Evolutionary conservation across 495 filamentous ascomycete species (phyloP).

Genomic region (Annulohypoxylon moriforme): DNA sequence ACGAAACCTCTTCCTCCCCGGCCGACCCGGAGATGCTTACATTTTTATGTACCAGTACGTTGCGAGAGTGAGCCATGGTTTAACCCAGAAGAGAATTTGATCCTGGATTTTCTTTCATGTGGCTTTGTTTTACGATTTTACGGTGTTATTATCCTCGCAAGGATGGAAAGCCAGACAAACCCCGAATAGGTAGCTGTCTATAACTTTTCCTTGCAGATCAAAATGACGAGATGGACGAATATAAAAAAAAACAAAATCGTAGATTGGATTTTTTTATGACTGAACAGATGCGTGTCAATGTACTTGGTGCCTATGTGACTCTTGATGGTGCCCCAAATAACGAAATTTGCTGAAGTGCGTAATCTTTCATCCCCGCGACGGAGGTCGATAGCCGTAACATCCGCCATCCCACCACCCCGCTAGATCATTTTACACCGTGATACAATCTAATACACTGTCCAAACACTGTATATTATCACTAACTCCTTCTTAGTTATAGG

Average conservation of each 20-base stretch:
- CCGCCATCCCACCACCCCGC: too few species aligned
- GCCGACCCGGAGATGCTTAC: not conserved
- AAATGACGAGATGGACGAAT: slow-evolving; percentile 14
- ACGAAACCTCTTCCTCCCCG: not conserved
- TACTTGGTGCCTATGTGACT: too few species aligned
- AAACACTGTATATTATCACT: too few species aligned
- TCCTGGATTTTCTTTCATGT: slow-evolving; percentile 13
- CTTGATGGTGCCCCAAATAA: too few species aligned
- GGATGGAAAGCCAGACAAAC: not conserved
- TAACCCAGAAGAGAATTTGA: slow-evolving; percentile 9
- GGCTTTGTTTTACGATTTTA: slow-evolving; percentile 28
- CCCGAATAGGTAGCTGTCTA: slow-evolving; percentile 7
- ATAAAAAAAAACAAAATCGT: slow-evolving; percentile 27
- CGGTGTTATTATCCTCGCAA: not conserved
- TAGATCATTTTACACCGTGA: too few species aligned
- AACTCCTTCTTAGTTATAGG: too few species aligned
- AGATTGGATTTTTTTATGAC: slow-evolving; percentile 16
- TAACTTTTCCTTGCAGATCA: slow-evolving; percentile 15
- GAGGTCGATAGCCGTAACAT: too few species aligned
- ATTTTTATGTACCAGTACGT: slow-evolving; percentile 25
- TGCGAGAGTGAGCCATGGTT: not conserved
- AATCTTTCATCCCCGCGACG: too few species aligned
- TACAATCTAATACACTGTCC: too few species aligned
- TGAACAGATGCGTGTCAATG: not conserved
- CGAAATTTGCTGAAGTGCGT: too few species aligned